These are phyloP conservation scores for Phytophthora ramorum DNA, from an alignment of 352 stramenopile species.

Conservation along the genomic window DNA sequence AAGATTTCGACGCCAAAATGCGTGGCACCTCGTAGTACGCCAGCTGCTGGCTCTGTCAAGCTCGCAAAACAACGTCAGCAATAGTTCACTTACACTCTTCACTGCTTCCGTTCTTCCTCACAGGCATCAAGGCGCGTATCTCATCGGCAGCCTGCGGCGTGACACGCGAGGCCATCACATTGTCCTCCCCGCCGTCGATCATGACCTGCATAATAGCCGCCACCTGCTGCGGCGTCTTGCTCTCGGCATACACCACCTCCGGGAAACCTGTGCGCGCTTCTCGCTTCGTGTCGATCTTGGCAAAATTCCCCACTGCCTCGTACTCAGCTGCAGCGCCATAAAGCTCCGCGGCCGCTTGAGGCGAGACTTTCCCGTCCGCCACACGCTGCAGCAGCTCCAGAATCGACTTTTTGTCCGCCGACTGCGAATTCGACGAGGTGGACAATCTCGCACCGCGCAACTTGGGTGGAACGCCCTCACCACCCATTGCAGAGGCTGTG, in stretches of 20 bases:
- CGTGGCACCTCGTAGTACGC: conserved; percentile 74
- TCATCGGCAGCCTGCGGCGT: conserved; percentile 46
- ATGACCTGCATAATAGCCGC: conserved; percentile 91
- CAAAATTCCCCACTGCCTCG: conserved; percentile 57
- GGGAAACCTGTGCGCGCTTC: conserved; percentile 93
- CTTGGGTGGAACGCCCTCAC: background rate
- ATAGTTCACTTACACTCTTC: background rate
- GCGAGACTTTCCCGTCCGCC: conserved; percentile 54
- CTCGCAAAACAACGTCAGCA: conserved; percentile 6
- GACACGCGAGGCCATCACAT: conserved; percentile 89
- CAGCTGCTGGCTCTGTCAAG: conserved; percentile 44
- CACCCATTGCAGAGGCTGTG: background rate
- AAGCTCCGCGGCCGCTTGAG: conserved; percentile 36
- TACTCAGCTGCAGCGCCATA: conserved; percentile 45
- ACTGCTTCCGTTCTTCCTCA: conserved; percentile 26
- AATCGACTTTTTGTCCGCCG: conserved; percentile 36
- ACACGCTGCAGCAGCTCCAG: conserved; percentile 66
- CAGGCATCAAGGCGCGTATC: conserved; percentile 49
- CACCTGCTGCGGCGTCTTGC: conserved; percentile 93
- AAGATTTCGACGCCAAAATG: conserved; percentile 67
- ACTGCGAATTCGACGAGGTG: conserved; percentile 21
- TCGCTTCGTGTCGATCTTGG: conserved; percentile 92
- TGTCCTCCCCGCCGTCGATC: conserved; percentile 58
- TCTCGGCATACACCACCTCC: conserved; percentile 95
- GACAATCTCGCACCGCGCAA: conserved; percentile 12